Percentiles rank a stretch among this genome's conserved stretches.
These are phyloP conservation scores for Dactylella cylindrospora DNA, from an alignment of 2,329 filamentous ascomycete genomes.

Conservation along the genomic window DNA sequence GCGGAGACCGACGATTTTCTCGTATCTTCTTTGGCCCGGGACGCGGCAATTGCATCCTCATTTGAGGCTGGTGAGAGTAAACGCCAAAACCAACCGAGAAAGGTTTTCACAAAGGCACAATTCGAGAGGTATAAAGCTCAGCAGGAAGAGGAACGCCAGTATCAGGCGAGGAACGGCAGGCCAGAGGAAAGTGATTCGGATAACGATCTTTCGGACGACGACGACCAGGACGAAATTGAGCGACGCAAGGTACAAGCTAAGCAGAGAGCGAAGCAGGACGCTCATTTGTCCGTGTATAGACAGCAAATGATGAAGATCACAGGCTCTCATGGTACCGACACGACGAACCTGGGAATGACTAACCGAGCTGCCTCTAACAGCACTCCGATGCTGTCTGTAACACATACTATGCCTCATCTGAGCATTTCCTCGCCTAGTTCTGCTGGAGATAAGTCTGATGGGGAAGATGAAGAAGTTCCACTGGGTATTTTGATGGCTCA, in stretches of 20 bases:
- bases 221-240: conserved; percentile 66
- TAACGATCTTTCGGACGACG: conserved; percentile 60
- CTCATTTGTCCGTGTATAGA: conserved; percentile 82
- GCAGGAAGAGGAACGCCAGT: conserved; percentile 67
- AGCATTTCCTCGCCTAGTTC: conserved; percentile 48
- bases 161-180: conserved; percentile 53
- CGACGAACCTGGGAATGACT: conserved; percentile 47
- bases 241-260: conserved; percentile 71
- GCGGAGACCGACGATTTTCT: conserved; percentile 49
- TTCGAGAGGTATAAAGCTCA: conserved; percentile 76
- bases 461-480: conserved; percentile 82
- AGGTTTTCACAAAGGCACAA: conserved; percentile 86
- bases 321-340: conserved; percentile 57
- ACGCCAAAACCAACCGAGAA: conserved; percentile 58
- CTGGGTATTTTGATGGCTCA: conserved; percentile 84
- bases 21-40: conserved; percentile 53
- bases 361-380: conserved; percentile 51
- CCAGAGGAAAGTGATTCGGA: conserved; percentile 56
- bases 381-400: conserved; percentile 52
- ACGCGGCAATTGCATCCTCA: conserved; percentile 55
- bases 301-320: conserved; percentile 98
- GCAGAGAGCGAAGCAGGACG: conserved; percentile 83
- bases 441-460: conserved; percentile 55
- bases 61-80: conserved; percentile 53
- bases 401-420: conserved; percentile 49